phyloP scores from a whole-genome alignment of 768 basidiomycete genomes.

The Phanerodontia chrysosporium region DNA sequence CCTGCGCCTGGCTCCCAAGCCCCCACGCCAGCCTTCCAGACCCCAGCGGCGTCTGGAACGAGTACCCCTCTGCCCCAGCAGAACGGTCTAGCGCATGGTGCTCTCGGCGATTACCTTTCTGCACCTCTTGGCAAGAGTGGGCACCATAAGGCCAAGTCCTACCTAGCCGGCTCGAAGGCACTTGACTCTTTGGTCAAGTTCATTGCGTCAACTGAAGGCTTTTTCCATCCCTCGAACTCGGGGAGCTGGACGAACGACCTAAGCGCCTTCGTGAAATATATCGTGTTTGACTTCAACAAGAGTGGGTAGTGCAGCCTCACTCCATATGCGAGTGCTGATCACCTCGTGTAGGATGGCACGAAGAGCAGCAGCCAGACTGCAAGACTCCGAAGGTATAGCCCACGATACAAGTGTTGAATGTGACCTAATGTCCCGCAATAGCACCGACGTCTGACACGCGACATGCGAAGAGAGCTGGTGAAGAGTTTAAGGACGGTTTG shows the following conservation, averaged over 20 bases:
- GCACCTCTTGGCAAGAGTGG: constrained; percentile 49
- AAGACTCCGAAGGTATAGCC: constrained; percentile 63
- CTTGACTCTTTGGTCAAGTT: constrained; percentile 82
- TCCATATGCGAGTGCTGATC: too few relatives aligned
- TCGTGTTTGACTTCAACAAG: constrained; percentile 83
- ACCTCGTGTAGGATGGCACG: constrained; percentile 71
- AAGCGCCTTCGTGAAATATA: constrained; percentile 80
- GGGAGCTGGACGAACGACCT: constrained; percentile 79
- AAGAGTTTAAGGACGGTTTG: constrained; percentile 78
- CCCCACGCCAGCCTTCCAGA: constrained; percentile 64
- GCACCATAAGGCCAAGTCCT: constrained; percentile 43
- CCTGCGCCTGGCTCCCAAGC: constrained; percentile 55
- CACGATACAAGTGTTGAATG: background rate
- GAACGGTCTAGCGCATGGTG: constrained; percentile 19
- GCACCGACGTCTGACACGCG: constrained; percentile 71
- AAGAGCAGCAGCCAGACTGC: constrained; percentile 73
- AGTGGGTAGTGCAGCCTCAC: constrained; percentile 43
- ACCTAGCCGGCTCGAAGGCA: constrained; percentile 80
- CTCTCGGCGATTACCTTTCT: constrained; percentile 54
- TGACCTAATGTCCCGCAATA: constrained; percentile 21
- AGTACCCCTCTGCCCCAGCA: constrained; percentile 49
- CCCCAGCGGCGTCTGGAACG: constrained; percentile 62
- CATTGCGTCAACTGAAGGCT: constrained; percentile 83
- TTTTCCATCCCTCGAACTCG: constrained; percentile 88
- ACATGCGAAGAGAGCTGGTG: constrained; percentile 82